Conservation (phyloP, 169 alveolate species). For the Plasmodium malariae region DNA sequence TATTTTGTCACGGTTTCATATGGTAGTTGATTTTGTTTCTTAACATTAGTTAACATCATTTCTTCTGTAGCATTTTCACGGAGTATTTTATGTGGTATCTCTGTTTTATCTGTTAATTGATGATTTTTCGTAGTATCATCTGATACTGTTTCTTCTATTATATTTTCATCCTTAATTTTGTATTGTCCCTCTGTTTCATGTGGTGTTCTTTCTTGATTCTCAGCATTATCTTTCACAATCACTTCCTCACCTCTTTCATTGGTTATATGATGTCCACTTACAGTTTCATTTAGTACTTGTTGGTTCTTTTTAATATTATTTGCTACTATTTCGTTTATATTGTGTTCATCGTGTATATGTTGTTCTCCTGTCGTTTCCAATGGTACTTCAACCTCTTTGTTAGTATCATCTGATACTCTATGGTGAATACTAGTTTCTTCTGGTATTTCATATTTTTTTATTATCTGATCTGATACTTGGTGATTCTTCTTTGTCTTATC, state of each 20-base stretch:
- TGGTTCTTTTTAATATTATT: neutral
- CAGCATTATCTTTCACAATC: neutral
- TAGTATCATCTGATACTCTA: neutral
- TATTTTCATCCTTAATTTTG: neutral
- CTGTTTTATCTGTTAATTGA: neutral
- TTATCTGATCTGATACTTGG: neutral
- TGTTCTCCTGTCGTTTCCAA: slow-evolving; percentile 3
- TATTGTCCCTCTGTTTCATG: neutral
- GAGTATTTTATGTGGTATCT: no score
- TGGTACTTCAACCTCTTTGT: neutral
- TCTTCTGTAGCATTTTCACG: no score
- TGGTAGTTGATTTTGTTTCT: no score
- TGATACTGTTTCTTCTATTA: neutral
- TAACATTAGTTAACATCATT: no score
- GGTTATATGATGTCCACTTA: neutral
- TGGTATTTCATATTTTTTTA: neutral
- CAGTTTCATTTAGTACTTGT: neutral
- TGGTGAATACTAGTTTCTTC: neutral
- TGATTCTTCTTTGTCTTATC: neutral
- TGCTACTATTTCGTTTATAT: neutral
- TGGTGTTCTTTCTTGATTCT: neutral
- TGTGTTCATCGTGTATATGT: neutral
- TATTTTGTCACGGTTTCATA: no score
- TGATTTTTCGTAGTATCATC: neutral
- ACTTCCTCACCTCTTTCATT: neutral